phyloP scores from a whole-genome alignment of 1,284 basidiomycete genomes.

The Cryptococcus depauperatus region DNA sequence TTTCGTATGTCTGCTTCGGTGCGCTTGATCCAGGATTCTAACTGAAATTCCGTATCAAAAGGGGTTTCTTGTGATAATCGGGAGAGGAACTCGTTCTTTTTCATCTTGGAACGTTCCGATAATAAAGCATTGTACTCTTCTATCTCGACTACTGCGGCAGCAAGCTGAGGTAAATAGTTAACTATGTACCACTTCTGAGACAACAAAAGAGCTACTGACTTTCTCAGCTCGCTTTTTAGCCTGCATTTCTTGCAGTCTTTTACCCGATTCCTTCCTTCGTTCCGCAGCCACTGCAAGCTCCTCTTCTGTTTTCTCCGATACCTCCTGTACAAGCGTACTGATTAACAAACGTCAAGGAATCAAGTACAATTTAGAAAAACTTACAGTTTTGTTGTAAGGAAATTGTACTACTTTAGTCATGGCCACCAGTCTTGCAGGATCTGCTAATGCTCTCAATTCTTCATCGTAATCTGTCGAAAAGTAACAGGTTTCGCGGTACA shows the following conservation, averaged over 20 bases:
- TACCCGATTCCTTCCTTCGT: conserved; percentile 72
- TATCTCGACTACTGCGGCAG: conserved; percentile 57
- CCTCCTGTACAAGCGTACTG: conserved; percentile 39
- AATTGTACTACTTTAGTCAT: conserved; percentile 73
- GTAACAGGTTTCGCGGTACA: conserved; percentile 80
- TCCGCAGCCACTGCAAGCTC: conserved; percentile 72
- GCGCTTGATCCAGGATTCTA: conserved; percentile 69
- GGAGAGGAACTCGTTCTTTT: conserved; percentile 67
- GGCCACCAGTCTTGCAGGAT: conserved; percentile 58
- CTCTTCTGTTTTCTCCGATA: conserved; percentile 84
- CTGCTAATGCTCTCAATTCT: conserved; percentile 57
- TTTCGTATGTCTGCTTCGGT: conserved; percentile 59
- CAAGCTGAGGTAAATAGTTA: conserved; percentile 18
- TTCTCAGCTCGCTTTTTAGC: conserved; percentile 78
- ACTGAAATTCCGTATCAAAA: conserved; percentile 59
- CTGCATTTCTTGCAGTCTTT: conserved; percentile 85
- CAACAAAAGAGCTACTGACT: conserved; percentile 46
- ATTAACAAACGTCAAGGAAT: no score
- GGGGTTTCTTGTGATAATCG: conserved; percentile 50
- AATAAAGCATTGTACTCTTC: conserved; percentile 61
- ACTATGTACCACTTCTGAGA: background rate
- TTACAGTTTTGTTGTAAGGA: conserved; percentile 60
- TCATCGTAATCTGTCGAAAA: conserved; percentile 70
- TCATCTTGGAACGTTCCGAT: conserved; percentile 58
- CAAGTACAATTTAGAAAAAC: no score